Conservation (phyloP, 495 filamentous ascomycete genomes). For the Lasiosphaeria miniovina region DNA sequence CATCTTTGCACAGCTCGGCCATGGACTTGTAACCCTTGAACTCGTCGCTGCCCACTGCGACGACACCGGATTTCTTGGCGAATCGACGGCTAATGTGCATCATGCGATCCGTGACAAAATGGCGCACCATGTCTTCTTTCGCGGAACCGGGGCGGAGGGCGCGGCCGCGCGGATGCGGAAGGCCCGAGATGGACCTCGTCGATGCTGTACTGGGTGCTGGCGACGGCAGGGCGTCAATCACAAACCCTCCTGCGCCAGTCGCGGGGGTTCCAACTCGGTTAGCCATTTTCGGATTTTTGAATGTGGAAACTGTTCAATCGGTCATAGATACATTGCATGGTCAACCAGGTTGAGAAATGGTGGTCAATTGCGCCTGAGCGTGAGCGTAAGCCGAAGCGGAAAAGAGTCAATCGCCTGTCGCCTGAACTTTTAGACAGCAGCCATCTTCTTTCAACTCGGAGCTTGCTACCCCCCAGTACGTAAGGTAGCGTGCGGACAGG, state of each 20-base stretch:
- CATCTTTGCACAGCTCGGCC: constrained; percentile 63
- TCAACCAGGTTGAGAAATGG: neutral
- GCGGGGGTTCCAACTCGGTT: constrained; percentile 18
- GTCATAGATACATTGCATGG: constrained; percentile 26
- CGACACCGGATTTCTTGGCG: constrained; percentile 66
- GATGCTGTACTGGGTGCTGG: constrained; percentile 55
- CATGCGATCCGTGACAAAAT: constrained; percentile 63
- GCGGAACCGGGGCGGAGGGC: constrained; percentile 66
- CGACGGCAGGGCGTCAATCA: constrained; percentile 49
- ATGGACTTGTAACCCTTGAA: constrained; percentile 66
- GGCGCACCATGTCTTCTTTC: constrained; percentile 74
- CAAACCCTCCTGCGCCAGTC: constrained; percentile 45
- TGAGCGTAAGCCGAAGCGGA: no score
- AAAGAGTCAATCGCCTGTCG: no score
- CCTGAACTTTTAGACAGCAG: no score
- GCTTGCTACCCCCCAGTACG: no score
- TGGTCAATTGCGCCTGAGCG: neutral
- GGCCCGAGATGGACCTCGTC: constrained; percentile 27
- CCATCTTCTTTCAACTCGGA: no score
- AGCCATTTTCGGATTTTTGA: constrained; percentile 33
- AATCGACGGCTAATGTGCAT: constrained; percentile 64
- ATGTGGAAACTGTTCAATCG: neutral
- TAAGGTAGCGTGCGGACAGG: no score
- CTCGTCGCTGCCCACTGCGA: constrained; percentile 46
- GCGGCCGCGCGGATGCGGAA: constrained; percentile 63